These are phyloP conservation scores for Fusarium illudens DNA, from an alignment of 2,329 filamentous ascomycete species.

Conservation along the genomic window DNA sequence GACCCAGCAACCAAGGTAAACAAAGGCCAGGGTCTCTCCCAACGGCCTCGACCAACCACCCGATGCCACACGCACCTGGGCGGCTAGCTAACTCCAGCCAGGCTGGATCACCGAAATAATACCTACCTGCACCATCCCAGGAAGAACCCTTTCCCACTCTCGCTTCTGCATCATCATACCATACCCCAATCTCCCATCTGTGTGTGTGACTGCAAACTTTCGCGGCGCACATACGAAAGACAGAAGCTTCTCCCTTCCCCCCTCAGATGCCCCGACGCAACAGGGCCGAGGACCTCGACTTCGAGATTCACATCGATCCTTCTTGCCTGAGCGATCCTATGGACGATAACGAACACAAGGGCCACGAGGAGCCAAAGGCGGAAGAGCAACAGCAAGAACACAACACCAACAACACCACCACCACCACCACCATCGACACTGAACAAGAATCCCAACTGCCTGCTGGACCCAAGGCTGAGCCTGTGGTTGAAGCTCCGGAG, in stretches of 20 bases:
- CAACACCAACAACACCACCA: constrained; percentile 28
- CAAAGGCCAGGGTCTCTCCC: constrained; percentile 40
- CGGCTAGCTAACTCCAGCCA: constrained; percentile 10
- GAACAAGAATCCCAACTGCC: constrained; percentile 14
- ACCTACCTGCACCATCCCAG: constrained; percentile 40
- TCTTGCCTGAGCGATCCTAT: constrained; percentile 55
- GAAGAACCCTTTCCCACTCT: constrained; percentile 23
- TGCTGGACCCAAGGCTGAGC: constrained; percentile 20
- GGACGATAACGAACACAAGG: constrained; percentile 46
- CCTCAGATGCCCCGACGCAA: constrained; percentile 44
- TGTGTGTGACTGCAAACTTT: constrained; percentile 30
- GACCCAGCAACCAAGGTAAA: constrained; percentile 50
- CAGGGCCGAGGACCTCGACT: constrained; percentile 50
- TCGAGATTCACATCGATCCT: constrained; percentile 59
- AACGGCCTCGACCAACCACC: constrained; percentile 44
- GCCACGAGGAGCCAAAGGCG: constrained; percentile 32
- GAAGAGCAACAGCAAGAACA: constrained; percentile 19
- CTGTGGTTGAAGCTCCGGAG: constrained; percentile 16
- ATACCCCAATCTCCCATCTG: constrained; percentile 16
- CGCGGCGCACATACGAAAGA: constrained; percentile 23
- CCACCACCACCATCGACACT: constrained; percentile 15
- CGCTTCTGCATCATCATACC: constrained; percentile 11
- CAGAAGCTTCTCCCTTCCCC: constrained; percentile 10
- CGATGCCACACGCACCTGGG: constrained; percentile 37
- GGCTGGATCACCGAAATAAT: constrained; percentile 18